Evolutionary conservation across 2,329 filamentous ascomycete species (phyloP).

Genomic region (Cytospora piceicola): DNA sequence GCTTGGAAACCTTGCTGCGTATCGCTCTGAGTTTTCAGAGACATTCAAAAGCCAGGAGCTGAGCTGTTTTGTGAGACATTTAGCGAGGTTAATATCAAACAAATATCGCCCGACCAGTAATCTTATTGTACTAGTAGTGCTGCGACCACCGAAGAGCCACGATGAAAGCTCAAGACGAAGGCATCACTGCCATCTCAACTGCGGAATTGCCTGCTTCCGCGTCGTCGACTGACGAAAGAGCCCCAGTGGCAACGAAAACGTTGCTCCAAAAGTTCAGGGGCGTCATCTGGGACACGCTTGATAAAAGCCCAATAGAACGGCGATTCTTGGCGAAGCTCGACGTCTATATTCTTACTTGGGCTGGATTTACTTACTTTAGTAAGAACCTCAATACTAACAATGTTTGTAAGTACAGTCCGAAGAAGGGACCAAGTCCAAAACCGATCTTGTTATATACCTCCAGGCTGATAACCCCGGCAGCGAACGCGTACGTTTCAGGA

Average conservation of each 20-base stretch:
- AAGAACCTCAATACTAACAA: conserved; percentile 35
- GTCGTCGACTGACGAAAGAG: not conserved
- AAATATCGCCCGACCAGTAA: not conserved
- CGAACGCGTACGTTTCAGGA: conserved; percentile 32
- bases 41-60: conserved; percentile 6
- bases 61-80: not conserved
- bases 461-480: conserved; percentile 5
- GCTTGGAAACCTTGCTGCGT: not conserved
- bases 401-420: conserved; percentile 18
- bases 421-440: not conserved
- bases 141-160: too few relatives aligned
- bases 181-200: not conserved
- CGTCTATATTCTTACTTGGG: conserved; percentile 34
- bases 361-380: conserved; percentile 36
- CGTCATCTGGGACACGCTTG: conserved; percentile 32
- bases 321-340: conserved; percentile 32
- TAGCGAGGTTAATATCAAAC: not conserved
- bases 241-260: conserved; percentile 23
- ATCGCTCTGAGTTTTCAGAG: not conserved
- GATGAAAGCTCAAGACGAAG: conserved; percentile 12
- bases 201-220: conserved; percentile 1
- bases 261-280: conserved; percentile 32
- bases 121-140: not conserved
- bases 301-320: conserved; percentile 26
- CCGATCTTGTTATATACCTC: not conserved